Percentiles rank a stretch among this genome's conserved stretches.
These are phyloP conservation scores for Lathyrus oleraceus DNA, from an alignment of 306 rosid genomes.

Conservation along the genomic window DNA sequence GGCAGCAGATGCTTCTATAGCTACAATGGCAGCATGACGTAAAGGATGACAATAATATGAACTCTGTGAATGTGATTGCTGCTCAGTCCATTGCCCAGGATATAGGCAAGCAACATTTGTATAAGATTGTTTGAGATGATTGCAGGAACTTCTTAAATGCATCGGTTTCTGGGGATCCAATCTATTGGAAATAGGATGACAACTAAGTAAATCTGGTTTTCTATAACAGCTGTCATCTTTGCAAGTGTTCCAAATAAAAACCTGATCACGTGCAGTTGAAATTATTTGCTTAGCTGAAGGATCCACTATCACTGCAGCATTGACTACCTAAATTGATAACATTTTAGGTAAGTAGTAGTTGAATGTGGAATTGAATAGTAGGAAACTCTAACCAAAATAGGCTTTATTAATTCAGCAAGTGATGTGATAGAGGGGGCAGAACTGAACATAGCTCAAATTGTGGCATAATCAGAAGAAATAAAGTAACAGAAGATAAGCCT, in stretches of 20 bases:
- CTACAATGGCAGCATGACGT: conserved; percentile 80
- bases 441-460: conserved; percentile 10
- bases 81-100: conserved; percentile 75
- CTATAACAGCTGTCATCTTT: conserved; percentile 36
- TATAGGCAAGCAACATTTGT: conserved; percentile 55
- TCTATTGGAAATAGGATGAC: conserved; percentile 35
- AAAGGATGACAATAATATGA: conserved; percentile 69
- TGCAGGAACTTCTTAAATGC: conserved; percentile 34
- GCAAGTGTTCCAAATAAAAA: conserved; percentile 48
- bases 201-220: conserved; percentile 34
- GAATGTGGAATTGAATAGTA: conserved; percentile 12
- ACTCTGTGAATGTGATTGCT: conserved; percentile 39
- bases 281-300: conserved; percentile 69
- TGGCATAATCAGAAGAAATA: conserved; percentile 29
- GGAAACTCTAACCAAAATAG: conserved; percentile 17
- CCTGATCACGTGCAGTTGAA: conserved; percentile 69
- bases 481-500: conserved; percentile 4
- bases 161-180: conserved; percentile 31
- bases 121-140: conserved; percentile 35
- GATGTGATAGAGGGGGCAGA: background rate
- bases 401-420: conserved; percentile 3
- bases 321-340: conserved; percentile 57
- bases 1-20: conserved; percentile 85
- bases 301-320: conserved; percentile 92
- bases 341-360: conserved; percentile 22